Evolutionary conservation across 805 yeast species (phyloP), one percentile per base, ranked within the genome.

Genomic region (Ogataea degrootiae): DNA sequence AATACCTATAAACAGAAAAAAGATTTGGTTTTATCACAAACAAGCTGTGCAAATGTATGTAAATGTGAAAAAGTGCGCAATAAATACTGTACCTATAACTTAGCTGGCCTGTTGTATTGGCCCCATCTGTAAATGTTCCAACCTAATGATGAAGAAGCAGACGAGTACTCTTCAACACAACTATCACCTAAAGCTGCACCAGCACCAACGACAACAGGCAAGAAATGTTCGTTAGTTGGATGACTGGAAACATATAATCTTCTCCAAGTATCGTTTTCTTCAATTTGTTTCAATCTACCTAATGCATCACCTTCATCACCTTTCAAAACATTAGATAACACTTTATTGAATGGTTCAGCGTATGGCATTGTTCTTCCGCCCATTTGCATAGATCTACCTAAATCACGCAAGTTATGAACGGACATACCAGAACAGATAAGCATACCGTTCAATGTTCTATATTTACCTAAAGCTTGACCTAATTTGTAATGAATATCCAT

Each of bases 171-270:
- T 50, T 75, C 79, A 42, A 67, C 64, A 39, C 75, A 77, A 1
- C 49, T 45, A 29, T 70, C 74, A 14, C 70, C 71, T 17, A 71
- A 65, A 19, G 80, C 73, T 33, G 83, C 77, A 29, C 83, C 80
- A 2, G 81, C 80, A 14, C 73, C 80, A 39, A 80, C 87, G 35
- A 80, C 77, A 7, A 82, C 55, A 1, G 92, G 92, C 54, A 79
- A 64, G 50, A 87, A 78, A 64, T 87, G 95, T 53, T 87, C 95
- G 43, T 81, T 67, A 0, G 91, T 82, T 9, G 95, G 95, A 63
- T 87, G 95, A 0, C 92, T 84, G 34, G 63, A 56, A 11, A 48
- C 23, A 36, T 63, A 68, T 35, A 82, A 60, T 5, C 60, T 55
- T 4, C 53, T 59, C 53, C 68, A 55, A 1, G 58, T 52, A 2